phyloP scores from a whole-genome alignment of 1,139 yeast species.

The Debaryomycetaceae sp. region DNA sequence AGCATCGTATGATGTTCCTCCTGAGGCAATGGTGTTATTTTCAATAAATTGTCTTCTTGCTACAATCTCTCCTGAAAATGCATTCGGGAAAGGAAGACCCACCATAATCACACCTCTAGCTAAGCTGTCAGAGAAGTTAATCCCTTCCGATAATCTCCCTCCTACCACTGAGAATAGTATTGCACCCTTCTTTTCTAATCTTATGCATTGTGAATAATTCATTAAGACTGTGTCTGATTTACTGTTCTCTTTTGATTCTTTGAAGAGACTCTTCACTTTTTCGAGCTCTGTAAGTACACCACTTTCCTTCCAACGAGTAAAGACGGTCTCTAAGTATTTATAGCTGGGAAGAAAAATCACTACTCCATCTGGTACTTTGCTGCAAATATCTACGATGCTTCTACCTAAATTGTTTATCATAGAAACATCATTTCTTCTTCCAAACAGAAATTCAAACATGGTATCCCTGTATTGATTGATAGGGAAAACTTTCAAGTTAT shows the following conservation, averaged over 20 bases:
- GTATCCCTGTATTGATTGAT: conserved; percentile 25
- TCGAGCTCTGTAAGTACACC: conserved; percentile 31
- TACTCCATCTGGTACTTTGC: conserved; percentile 66
- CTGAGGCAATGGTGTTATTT: conserved; percentile 31
- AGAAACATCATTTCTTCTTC: conserved; percentile 46
- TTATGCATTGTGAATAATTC: conserved; percentile 45
- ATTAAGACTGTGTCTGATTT: conserved; percentile 45
- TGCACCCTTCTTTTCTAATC: conserved; percentile 48
- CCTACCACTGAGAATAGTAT: conserved; percentile 84
- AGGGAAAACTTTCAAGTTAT: conserved; percentile 62
- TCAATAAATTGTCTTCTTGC: conserved; percentile 72
- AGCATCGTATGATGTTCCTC: conserved; percentile 43
- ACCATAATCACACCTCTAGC: conserved; percentile 87
- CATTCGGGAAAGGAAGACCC: conserved; percentile 89
- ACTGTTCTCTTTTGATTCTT: conserved; percentile 50
- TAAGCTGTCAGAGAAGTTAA: conserved; percentile 79
- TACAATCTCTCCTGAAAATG: conserved; percentile 76
- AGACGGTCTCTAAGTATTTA: conserved; percentile 54
- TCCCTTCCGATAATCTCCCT: conserved; percentile 92
- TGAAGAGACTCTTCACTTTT: conserved; percentile 44
- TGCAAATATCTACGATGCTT: conserved; percentile 39
- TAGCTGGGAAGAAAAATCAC: conserved; percentile 89
- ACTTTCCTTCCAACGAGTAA: conserved; percentile 48
- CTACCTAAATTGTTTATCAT: conserved; percentile 56
- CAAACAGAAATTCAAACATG: conserved; percentile 66